Conservation (phyloP, 1,139 yeast species). For the Zygoascus sp. region DNA sequence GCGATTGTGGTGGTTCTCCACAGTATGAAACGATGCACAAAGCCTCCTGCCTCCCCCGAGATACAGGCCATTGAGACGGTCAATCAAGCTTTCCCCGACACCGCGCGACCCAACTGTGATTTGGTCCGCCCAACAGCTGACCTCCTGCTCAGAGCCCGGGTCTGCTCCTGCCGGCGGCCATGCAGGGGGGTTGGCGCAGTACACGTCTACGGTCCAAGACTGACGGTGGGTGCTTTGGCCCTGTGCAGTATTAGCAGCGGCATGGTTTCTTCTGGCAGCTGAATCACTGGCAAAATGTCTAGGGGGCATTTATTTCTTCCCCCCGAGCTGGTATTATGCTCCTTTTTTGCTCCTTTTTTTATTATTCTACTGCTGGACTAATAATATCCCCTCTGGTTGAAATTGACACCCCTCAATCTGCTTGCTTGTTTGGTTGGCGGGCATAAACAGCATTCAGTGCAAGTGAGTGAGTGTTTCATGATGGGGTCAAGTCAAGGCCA, state of each 20-base stretch:
- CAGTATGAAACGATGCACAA: constrained; percentile 3
- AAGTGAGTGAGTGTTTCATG: too few relatives aligned
- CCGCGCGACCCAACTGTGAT: constrained; percentile 15
- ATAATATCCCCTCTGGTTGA: too few relatives aligned
- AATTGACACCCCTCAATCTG: too few relatives aligned
- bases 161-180: too few relatives aligned
- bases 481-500: too few relatives aligned
- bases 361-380: not conserved
- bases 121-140: not conserved
- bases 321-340: not conserved
- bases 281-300: constrained; percentile 7
- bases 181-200: not conserved
- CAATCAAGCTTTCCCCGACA: constrained; percentile 19
- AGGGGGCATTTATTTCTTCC: constrained; percentile 4
- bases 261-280: constrained; percentile 1
- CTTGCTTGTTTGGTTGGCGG: too few relatives aligned
- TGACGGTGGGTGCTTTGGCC: not conserved
- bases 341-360: not conserved
- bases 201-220: not conserved
- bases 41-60: constrained; percentile 26
- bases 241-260: not conserved
- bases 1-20: not conserved
- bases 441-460: too few relatives aligned
- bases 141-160: too few relatives aligned
- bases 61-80: constrained; percentile 21